Evolutionary conservation across 2,329 filamentous ascomycete genomes (phyloP).

Genomic region (Fusarium euwallaceae): DNA sequence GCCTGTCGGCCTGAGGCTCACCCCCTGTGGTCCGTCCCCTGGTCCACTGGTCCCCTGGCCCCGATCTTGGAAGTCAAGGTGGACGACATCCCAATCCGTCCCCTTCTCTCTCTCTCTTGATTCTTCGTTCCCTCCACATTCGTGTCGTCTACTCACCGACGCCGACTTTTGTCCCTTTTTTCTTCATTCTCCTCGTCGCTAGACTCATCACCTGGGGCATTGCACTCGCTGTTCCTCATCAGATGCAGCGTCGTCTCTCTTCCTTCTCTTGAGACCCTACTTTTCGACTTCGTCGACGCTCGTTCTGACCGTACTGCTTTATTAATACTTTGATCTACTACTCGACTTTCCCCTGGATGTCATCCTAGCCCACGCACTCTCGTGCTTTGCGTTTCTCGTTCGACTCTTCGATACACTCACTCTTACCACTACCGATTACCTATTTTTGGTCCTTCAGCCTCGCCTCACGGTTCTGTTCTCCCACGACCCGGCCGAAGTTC

Average conservation of each 20-base stretch:
- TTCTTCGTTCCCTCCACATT: slow-evolving; percentile 42
- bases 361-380: slow-evolving; percentile 33
- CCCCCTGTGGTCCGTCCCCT: slow-evolving; percentile 32
- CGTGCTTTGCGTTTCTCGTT: slow-evolving; percentile 48
- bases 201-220: slow-evolving; percentile 32
- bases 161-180: slow-evolving; percentile 37
- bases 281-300: slow-evolving; percentile 50
- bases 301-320: slow-evolving; percentile 50
- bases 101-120: slow-evolving; percentile 41
- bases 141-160: slow-evolving; percentile 40
- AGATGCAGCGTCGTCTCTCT: slow-evolving; percentile 47
- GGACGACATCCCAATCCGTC: slow-evolving; percentile 38
- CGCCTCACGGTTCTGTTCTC: slow-evolving; percentile 24
- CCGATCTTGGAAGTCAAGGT: slow-evolving; percentile 40
- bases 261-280: slow-evolving; percentile 47
- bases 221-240: slow-evolving; percentile 46
- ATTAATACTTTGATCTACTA: slow-evolving; percentile 50
- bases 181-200: slow-evolving; percentile 36
- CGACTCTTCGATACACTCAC: slow-evolving; percentile 46
- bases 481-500: slow-evolving; percentile 42
- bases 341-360: slow-evolving; percentile 36
- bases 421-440: slow-evolving; percentile 37
- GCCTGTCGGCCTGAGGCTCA: slow-evolving; percentile 47
- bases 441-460: slow-evolving; percentile 38
- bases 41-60: slow-evolving; percentile 23